Evolutionary conservation across 2,329 filamentous ascomycete genomes (phyloP).

Genomic region (Pseudopithomyces maydicus): DNA sequence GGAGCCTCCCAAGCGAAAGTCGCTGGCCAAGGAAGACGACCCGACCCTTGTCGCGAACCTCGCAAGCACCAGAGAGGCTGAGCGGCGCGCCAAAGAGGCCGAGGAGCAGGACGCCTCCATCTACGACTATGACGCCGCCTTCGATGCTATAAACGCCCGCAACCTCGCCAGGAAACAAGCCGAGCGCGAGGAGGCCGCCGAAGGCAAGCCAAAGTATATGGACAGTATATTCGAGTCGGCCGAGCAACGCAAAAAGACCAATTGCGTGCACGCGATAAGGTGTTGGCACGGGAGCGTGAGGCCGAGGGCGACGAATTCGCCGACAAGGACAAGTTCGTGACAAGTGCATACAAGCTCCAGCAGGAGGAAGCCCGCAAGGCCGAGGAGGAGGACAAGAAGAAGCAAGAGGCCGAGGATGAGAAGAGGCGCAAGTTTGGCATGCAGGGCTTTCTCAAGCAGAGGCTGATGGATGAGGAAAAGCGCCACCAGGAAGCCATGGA

Average conservation of each 20-base stretch:
- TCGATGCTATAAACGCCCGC: conserved; percentile 71
- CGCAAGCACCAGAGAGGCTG: conserved; percentile 67
- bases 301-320: conserved; percentile 80
- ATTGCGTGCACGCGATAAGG: conserved; percentile 78
- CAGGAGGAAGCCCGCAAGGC: conserved; percentile 74
- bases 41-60: conserved; percentile 63
- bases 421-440: conserved; percentile 73
- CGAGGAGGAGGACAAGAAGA: conserved; percentile 72
- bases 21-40: conserved; percentile 35
- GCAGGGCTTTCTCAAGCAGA: conserved; percentile 76
- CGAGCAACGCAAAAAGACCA: conserved; percentile 77
- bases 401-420: conserved; percentile 68
- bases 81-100: conserved; percentile 68
- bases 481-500: conserved; percentile 72
- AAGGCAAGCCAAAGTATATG: conserved; percentile 80
- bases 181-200: conserved; percentile 58
- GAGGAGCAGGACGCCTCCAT: conserved; percentile 72
- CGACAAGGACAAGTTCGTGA: conserved; percentile 86
- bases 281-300: conserved; percentile 76
- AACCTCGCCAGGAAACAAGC: conserved; percentile 61
- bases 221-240: conserved; percentile 73
- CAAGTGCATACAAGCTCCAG: conserved; percentile 79
- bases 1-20: conserved; percentile 46
- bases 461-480: conserved; percentile 73
- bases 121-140: conserved; percentile 85